A percentile compares a stretch with the other conserved stretches of the same genome.
Evolutionary conservation across 495 filamentous ascomycete genomes (phyloP).

Genomic region (Pyrenula aspistea): DNA sequence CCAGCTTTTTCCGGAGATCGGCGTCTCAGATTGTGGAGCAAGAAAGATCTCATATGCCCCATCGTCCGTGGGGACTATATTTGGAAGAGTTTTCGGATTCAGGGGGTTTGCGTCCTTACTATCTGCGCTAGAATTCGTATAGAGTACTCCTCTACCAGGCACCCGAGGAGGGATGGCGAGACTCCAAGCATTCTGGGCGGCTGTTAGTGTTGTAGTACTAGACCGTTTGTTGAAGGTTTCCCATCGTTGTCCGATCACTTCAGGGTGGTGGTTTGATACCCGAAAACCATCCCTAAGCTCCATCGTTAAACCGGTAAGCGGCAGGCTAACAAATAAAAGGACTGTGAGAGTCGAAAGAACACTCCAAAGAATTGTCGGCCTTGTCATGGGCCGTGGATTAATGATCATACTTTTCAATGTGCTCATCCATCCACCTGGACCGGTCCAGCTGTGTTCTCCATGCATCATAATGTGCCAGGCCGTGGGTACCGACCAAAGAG

Average conservation of each 20-base stretch:
- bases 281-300: background rate
- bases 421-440: background rate
- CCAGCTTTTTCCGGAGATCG: background rate
- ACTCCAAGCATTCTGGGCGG: background rate
- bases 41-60: background rate
- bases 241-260: background rate
- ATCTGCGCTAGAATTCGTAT: background rate
- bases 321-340: background rate
- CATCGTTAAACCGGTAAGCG: background rate
- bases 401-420: background rate
- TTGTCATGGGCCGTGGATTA: background rate
- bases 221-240: background rate
- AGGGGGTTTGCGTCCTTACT: background rate
- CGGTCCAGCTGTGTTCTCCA: background rate
- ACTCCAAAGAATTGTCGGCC: background rate
- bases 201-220: background rate
- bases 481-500: background rate
- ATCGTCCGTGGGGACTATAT: background rate
- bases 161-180: background rate
- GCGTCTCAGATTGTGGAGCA: background rate
- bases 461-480: slow-evolving; percentile 1
- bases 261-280: background rate
- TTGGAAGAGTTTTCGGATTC: background rate
- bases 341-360: background rate
- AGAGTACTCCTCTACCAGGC: background rate